phyloP scores from a whole-genome alignment of 192 early-diverging fungal species.

The Mortierella hygrophila region DNA sequence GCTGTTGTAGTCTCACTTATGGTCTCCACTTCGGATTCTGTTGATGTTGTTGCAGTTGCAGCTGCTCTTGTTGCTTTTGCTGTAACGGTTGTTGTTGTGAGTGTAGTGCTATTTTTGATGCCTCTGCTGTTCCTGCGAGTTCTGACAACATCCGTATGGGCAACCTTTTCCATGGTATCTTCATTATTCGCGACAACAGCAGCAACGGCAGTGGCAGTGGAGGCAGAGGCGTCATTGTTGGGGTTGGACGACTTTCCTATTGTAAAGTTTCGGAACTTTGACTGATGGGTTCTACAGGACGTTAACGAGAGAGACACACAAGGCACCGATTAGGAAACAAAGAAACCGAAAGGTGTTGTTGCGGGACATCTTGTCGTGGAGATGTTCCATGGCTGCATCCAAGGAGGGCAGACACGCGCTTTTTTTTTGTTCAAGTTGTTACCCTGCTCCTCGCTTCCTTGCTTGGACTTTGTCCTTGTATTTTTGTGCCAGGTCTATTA shows the following conservation, averaged over 20 bases:
- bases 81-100: neutral
- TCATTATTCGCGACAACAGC: neutral
- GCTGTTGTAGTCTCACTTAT: neutral
- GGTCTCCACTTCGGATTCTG: neutral
- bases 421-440: neutral
- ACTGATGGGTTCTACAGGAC: conserved; percentile 37
- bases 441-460: conserved; percentile 49
- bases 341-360: neutral
- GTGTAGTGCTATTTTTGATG: neutral
- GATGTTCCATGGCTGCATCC: neutral
- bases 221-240: neutral
- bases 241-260: conserved; percentile 8
- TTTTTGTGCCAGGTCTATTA: conserved; percentile 25
- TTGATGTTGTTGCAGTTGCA: neutral
- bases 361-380: neutral
- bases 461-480: conserved; percentile 45
- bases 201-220: neutral
- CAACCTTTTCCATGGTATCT: neutral
- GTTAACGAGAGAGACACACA: neutral
- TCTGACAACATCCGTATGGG: neutral
- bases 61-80: neutral
- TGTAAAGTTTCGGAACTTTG: conserved; percentile 43
- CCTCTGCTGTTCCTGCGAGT: neutral
- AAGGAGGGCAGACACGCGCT: neutral
- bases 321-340: neutral